Percentiles rank a stretch among this genome's conserved stretches.
Conservation (phyloP, 1,139 yeast genomes). For the Nakaseomyces delphensis region DNA sequence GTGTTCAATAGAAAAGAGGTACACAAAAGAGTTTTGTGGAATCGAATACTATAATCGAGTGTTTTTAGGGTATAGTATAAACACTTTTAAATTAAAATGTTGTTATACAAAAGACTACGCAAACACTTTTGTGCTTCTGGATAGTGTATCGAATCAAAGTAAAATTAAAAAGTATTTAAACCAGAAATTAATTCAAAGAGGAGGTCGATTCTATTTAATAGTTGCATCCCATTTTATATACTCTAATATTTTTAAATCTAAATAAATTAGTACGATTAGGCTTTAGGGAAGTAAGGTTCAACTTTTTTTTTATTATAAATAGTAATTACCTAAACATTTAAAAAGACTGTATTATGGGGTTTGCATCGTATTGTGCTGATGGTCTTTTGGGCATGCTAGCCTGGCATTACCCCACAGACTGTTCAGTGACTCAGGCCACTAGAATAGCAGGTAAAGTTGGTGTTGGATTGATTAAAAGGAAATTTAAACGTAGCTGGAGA, state of each 20-base stretch:
- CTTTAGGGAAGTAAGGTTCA: no score
- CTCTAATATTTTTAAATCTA: no score
- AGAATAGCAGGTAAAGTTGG: background rate
- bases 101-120: background rate
- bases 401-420: slow-evolving; percentile 1
- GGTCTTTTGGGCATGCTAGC: background rate
- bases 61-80: background rate
- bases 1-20: no score
- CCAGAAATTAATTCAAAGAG: no score
- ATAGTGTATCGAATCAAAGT: background rate
- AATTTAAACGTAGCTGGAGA: background rate
- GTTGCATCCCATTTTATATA: no score
- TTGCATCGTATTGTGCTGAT: background rate
- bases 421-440: background rate
- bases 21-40: background rate
- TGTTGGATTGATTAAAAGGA: background rate
- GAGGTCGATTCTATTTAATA: no score
- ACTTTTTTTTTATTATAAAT: no score
- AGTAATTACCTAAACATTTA: no score
- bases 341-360: no score
- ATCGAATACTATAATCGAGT: background rate
- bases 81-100: background rate
- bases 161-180: background rate
- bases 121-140: background rate
- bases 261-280: no score